phyloP scores from a whole-genome alignment of 345 rosid genomes.

The Carallia brachiata region DNA sequence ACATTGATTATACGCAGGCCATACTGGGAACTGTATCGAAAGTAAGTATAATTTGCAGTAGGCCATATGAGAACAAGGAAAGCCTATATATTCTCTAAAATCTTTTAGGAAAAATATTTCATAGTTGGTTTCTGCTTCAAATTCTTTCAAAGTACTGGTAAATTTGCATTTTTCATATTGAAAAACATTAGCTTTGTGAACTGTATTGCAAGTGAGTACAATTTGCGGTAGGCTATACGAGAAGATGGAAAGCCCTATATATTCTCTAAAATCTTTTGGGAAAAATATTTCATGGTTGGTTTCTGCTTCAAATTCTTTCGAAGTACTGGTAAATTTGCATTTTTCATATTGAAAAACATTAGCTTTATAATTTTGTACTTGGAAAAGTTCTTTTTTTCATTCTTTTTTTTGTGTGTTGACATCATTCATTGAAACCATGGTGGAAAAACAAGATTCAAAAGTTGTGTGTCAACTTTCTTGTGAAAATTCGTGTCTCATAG shows the following conservation, averaged over 20 bases:
- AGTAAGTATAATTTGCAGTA: constrained; percentile 36
- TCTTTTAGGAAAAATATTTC: neutral
- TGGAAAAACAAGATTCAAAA: too few relatives aligned
- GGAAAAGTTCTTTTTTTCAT: too few relatives aligned
- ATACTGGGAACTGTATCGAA: constrained; percentile 66
- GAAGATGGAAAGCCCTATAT: neutral
- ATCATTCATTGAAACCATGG: too few relatives aligned
- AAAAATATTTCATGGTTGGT: neutral
- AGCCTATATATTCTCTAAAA: neutral
- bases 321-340: too few relatives aligned
- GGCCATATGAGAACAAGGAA: neutral
- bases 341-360: too few relatives aligned
- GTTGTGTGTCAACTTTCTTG: too few relatives aligned
- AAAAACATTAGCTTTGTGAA: neutral
- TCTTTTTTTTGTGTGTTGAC: too few relatives aligned
- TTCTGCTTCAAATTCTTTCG: too few relatives aligned
- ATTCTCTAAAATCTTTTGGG: neutral
- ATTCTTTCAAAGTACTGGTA: too few relatives aligned
- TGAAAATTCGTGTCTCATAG: too few relatives aligned
- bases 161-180: too few relatives aligned
- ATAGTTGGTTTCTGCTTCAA: neutral
- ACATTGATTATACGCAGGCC: constrained; percentile 74
- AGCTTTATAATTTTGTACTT: too few relatives aligned
- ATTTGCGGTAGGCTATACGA: neutral
- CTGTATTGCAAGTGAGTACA: constrained; percentile 52